Percentiles rank a stretch among this genome's conserved stretches.
Conservation (phyloP, 305 asterid species). For the Fraxinus velutina region DNA sequence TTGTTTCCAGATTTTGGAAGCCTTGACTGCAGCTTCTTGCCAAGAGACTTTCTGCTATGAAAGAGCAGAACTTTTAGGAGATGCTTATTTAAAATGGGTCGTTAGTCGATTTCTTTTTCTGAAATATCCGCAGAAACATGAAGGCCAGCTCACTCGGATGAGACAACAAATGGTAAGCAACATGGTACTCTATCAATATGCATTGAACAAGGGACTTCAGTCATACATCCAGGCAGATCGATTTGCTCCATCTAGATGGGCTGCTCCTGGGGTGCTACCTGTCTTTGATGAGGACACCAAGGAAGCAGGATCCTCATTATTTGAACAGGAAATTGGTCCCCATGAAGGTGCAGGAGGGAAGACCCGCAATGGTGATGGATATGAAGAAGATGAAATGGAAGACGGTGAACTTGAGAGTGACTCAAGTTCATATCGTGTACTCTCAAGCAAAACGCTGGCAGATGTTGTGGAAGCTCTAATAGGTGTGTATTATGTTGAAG, state of each 20-base stretch:
- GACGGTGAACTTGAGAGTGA: slow-evolving; percentile 97
- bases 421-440: slow-evolving; percentile 91
- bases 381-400: slow-evolving; percentile 79
- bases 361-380: slow-evolving; percentile 36
- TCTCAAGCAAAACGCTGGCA: slow-evolving; percentile 94
- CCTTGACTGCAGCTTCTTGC: slow-evolving; percentile 95
- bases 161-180: slow-evolving; percentile 98
- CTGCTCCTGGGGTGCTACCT: slow-evolving; percentile 97
- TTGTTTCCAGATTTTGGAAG: slow-evolving; percentile 76
- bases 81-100: slow-evolving; percentile 98
- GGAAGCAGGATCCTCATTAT: slow-evolving; percentile 54
- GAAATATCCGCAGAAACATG: slow-evolving; percentile 92
- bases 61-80: slow-evolving; percentile 96
- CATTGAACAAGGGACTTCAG: slow-evolving; percentile 81
- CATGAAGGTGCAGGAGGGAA: slow-evolving; percentile 30
- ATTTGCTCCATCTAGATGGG: slow-evolving; percentile 99
- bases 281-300: slow-evolving; percentile 86
- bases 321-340: slow-evolving; percentile 41
- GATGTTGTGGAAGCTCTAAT: slow-evolving; percentile 98
- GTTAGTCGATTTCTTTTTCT: slow-evolving; percentile 91
- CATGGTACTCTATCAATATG: slow-evolving; percentile 75
- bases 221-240: slow-evolving; percentile 97
- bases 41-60: slow-evolving; percentile 97
- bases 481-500: slow-evolving; percentile 95
- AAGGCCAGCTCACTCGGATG: slow-evolving; percentile 97